Percentiles rank a stretch among this genome's conserved stretches.
Conservation (phyloP, 2,329 filamentous ascomycete genomes). For the Colletotrichum endophyticum region DNA sequence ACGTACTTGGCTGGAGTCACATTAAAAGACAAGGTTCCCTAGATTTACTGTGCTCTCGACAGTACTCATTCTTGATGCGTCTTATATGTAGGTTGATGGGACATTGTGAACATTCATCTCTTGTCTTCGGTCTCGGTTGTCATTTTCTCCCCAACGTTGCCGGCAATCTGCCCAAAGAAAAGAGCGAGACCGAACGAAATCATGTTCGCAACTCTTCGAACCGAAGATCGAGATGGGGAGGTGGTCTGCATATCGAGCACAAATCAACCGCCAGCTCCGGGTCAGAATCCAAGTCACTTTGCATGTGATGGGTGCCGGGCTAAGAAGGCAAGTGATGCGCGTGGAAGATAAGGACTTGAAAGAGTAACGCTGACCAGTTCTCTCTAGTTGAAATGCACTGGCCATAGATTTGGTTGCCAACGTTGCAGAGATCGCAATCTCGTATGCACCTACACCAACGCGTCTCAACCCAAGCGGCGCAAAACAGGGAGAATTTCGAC, state of each 20-base stretch:
- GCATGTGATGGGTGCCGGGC: neutral
- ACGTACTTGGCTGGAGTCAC: neutral
- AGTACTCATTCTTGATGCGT: neutral
- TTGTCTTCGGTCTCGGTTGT: neutral
- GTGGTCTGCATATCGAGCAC: neutral
- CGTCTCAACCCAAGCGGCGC: neutral
- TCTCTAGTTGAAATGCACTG: neutral
- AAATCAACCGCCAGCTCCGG: neutral
- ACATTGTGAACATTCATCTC: neutral
- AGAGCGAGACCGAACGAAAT: neutral
- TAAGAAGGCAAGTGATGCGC: neutral
- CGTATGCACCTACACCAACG: neutral
- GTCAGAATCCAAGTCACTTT: neutral
- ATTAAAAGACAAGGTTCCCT: neutral
- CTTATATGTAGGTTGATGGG: neutral
- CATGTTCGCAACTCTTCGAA: conserved; percentile 5
- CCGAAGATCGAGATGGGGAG: neutral
- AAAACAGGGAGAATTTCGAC: neutral
- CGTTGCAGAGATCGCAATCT: neutral
- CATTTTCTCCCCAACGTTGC: neutral
- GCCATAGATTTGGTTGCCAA: neutral
- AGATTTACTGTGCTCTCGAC: neutral
- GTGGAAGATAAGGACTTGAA: too few species aligned
- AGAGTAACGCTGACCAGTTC: neutral
- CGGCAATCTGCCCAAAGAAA: neutral